Evolutionary conservation across 495 filamentous ascomycete genomes (phyloP), one percentile per base, ranked within the genome.

Genomic region (Halenospora varia): DNA sequence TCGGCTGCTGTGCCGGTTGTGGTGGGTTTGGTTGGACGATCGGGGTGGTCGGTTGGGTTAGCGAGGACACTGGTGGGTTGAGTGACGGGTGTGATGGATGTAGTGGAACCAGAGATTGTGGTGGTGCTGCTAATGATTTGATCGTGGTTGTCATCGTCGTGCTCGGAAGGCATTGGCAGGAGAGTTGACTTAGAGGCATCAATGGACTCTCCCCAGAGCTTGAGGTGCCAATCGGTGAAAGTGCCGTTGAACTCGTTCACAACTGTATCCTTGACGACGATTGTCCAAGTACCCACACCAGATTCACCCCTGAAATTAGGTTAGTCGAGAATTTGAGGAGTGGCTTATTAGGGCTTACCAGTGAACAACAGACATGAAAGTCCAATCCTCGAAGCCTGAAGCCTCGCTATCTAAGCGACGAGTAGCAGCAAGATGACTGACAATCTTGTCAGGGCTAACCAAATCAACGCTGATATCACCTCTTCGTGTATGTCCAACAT

Each of bases 321-420:
- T 67, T 63, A 70, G 62, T 39, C 17, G 10, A 23, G 11, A 2
- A 19, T 55, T 24, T 20, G 2, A 42, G 17, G 35, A 11, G 22
- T 13, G 13, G 56, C 22, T 10, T 15, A 11, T 18, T 56, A 23
- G 49, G 51, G 71, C 86, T 71, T 80, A 94, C 90, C 91, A 98
- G 69, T 98, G 95, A 64, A 85, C 91, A 48, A 98, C 95, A 56
- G 84, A 90, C 94, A 97, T 97, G 62, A 98, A 98, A 1, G 94
- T 96, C 94, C 94, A 98, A 73, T 98, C 90, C 39, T 84, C 76
- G 66, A 97, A 98, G n/a, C 94, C 94, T 40, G 69, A 70, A 1
- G 70, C 63, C 41, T 75, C 78, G 0, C 76, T 73, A 68, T 98
- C 94, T 20, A 75, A 64, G 24, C 73, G 75, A 53, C 94, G 84